phyloP scores from a whole-genome alignment of 805 yeast species.

The Yueomyces sp. region DNA sequence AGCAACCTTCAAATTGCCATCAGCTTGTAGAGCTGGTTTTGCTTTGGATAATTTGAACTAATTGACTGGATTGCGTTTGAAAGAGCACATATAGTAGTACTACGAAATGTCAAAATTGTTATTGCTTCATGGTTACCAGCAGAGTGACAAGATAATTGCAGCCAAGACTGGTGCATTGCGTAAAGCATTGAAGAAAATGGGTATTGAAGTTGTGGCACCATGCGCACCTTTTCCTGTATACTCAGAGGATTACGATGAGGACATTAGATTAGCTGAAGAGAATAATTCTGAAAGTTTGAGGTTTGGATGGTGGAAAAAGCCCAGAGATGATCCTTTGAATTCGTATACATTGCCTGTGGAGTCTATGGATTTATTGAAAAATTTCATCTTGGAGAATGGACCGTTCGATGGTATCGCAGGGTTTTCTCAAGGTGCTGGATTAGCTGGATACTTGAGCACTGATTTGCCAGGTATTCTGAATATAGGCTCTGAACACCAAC shows the following conservation, averaged over 20 bases:
- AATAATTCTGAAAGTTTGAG: constrained; percentile 27
- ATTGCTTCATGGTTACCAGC: constrained; percentile 84
- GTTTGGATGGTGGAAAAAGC: constrained; percentile 37
- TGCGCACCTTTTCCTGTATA: constrained; percentile 43
- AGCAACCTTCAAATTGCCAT: no score
- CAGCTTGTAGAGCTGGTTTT: no score
- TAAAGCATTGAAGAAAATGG: constrained; percentile 43
- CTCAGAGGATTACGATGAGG: background rate
- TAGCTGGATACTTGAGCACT: constrained; percentile 50
- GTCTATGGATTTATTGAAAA: constrained; percentile 28
- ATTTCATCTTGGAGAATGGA: constrained; percentile 41
- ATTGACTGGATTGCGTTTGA: no score
- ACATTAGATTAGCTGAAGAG: constrained; percentile 27
- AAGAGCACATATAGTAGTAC: no score
- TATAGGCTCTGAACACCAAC: constrained; percentile 27
- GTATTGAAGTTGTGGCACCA: constrained; percentile 59
- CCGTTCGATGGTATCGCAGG: constrained; percentile 82
- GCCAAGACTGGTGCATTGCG: constrained; percentile 80
- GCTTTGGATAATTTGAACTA: no score
- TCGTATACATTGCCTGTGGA: constrained; percentile 15
- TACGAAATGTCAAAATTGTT: constrained; percentile 33
- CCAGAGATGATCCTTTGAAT: constrained; percentile 2
- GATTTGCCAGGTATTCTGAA: constrained; percentile 33
- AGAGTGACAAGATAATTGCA: constrained; percentile 65
- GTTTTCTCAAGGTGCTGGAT: constrained; percentile 87